Evolutionary conservation across 2,329 filamentous ascomycete genomes (phyloP).

Genomic region (Eurotiales sp.): DNA sequence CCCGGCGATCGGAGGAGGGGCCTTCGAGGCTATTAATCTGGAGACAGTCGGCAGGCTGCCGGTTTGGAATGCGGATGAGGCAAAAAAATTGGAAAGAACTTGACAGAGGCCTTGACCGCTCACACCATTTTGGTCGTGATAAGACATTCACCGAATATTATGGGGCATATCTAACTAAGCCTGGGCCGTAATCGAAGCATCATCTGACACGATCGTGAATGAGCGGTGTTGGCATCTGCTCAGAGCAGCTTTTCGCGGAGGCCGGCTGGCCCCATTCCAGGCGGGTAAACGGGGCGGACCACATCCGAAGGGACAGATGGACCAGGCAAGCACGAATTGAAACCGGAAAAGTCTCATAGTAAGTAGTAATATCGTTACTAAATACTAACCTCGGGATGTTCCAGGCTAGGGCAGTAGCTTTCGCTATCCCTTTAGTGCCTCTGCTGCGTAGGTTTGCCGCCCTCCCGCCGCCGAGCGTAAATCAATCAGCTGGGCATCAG

Average conservation of each 20-base stretch:
- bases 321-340: constrained; percentile 10
- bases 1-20: constrained; percentile 1
- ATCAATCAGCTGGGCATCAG: too few species aligned
- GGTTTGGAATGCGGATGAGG: neutral
- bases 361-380: too few species aligned
- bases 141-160: neutral
- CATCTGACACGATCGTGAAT: constrained; percentile 6
- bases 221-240: neutral
- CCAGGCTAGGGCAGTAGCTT: too few species aligned
- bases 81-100: neutral
- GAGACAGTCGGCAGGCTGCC: constrained; percentile 1
- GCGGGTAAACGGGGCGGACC: constrained; percentile 8
- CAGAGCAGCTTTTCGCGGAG: neutral
- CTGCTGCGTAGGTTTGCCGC: neutral
- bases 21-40: neutral
- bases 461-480: neutral
- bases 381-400: constrained; percentile 2
- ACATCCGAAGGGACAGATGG: neutral
- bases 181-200: neutral
- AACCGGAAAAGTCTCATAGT: constrained; percentile 4
- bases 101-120: neutral
- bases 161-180: neutral
- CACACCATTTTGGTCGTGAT: neutral
- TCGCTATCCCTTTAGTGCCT: neutral
- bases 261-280: neutral